Evolutionary conservation across 768 basidiomycete species (phyloP), one percentile per base, ranked within the genome.

Genomic region (Termitomyces titanicus): DNA sequence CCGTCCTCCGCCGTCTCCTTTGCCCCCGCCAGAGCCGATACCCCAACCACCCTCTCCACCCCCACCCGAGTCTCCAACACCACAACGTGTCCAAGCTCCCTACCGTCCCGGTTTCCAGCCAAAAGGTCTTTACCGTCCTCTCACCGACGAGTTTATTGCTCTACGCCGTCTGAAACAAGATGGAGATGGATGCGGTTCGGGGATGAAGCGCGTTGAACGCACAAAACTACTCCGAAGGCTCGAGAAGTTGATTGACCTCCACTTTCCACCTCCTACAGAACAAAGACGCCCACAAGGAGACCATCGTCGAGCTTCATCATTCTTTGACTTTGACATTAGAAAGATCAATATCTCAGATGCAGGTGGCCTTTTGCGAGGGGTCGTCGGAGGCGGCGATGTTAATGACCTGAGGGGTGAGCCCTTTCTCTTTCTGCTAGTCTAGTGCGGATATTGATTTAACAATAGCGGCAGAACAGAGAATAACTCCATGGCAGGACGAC

Each of bases 51-150:
- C 27, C 8, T 43, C 34, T 4, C 33, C 11, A 20, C 51, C 2
- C 15, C 39, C 47, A 15, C 40, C 24, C 20, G 13, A 35, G 3
- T 51, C 54, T 11, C 45, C 44, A 53, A 31, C 54, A 1, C 42
- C 46, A 20, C 59, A 58, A 17, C 58, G 64, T 47, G 57, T 68
- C 47, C 63, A 71, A 5, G 83, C 86, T 0, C 89, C 87, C 2
- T 98, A 98, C 67, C 85, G 88, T 44, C 85, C 92, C 3, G 93
- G 94, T 1, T 99, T 98, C 67, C 96, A 99, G 67, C 96, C 96
- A 5, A 88, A 80, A 63, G 95, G 95, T 5, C 83, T 94, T 5
- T 87, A 83, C 66, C 74, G 86, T 12, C 84, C 80, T 5, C 81
- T 88, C 35, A 97, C 94, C 7, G 93, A 92, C 52, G 89, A 92